Percentiles rank a stretch among this genome's conserved stretches.
Evolutionary conservation across 306 rosid species (phyloP).

Genomic region (Sicyos baderoa): DNA sequence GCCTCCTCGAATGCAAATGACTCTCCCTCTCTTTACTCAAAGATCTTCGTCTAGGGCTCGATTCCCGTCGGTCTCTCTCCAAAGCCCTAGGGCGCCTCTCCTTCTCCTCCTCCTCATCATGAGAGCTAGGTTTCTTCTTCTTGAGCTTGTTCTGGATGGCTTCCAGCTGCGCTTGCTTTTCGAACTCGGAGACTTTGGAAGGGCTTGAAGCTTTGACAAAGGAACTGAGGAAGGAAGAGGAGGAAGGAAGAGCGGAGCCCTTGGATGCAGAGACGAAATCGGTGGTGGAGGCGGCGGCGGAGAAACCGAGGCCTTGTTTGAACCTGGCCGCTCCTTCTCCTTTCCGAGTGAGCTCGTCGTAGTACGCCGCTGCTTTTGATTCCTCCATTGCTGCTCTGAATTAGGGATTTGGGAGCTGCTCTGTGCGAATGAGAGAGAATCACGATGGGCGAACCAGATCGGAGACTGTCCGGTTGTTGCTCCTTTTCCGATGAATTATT

Average conservation of each 20-base stretch:
- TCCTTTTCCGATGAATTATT: not conserved
- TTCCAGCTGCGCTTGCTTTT: conserved; percentile 48
- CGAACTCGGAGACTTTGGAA: conserved; percentile 32
- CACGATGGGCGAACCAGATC: not conserved
- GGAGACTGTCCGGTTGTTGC: not conserved
- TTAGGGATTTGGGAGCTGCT: not conserved
- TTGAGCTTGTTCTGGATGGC: conserved; percentile 72
- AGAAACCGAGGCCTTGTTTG: conserved; percentile 84
- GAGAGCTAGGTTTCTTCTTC: conserved; percentile 32
- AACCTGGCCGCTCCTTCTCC: conserved; percentile 85
- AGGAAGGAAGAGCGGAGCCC: conserved; percentile 38
- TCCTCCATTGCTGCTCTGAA: conserved; percentile 53
- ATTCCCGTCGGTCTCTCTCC: conserved; percentile 27
- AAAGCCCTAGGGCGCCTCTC: conserved; percentile 52
- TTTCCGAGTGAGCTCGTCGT: conserved; percentile 69
- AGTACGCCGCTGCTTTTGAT: conserved; percentile 84
- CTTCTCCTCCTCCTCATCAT: conserved; percentile 11
- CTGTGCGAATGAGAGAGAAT: not conserved
- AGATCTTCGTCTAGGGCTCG: conserved; percentile 20
- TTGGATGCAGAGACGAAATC: conserved; percentile 34
- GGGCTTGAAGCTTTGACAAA: conserved; percentile 79
- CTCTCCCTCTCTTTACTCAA: conserved; percentile 32
- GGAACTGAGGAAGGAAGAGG: conserved; percentile 65
- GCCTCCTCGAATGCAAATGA: conserved; percentile 25
- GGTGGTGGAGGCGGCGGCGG: conserved; percentile 38